phyloP scores from a whole-genome alignment of 345 rosid species.

The Eucalyptus erythrocorys region DNA sequence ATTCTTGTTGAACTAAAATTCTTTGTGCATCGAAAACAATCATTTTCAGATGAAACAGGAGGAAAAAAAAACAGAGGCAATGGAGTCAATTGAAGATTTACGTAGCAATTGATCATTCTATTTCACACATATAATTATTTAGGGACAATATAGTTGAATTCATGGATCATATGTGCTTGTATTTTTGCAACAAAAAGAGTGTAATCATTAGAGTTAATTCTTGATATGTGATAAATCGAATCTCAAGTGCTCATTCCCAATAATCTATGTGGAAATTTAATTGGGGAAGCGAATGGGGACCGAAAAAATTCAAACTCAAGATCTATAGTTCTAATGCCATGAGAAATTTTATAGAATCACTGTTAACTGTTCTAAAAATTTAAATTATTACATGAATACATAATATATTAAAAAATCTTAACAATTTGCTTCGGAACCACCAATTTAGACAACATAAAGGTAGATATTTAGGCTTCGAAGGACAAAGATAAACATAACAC shows the following conservation, averaged over 20 bases:
- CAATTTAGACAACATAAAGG: neutral
- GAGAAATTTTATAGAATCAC: accelerated
- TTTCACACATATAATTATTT: neutral
- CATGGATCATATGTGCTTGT: neutral
- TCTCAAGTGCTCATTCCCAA: too few relatives aligned
- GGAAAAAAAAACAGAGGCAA: neutral
- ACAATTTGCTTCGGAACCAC: neutral
- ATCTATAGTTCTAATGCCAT: too few relatives aligned
- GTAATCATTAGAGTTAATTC: neutral
- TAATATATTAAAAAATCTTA: neutral
- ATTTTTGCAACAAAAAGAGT: neutral
- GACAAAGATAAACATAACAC: neutral
- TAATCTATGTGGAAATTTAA: too few relatives aligned
- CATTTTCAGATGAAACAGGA: neutral
- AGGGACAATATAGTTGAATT: neutral
- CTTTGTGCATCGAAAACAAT: neutral
- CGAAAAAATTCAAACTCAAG: too few relatives aligned
- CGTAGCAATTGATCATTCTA: neutral
- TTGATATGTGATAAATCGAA: neutral
- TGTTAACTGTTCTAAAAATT: accelerated
- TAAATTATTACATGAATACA: accelerated
- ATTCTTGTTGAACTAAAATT: neutral
- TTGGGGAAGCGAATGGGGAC: too few relatives aligned
- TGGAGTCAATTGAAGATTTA: neutral
- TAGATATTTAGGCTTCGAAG: neutral